Conservation (phyloP, 352 stramenopile species). For the Globisporangium echinulatum region DNA sequence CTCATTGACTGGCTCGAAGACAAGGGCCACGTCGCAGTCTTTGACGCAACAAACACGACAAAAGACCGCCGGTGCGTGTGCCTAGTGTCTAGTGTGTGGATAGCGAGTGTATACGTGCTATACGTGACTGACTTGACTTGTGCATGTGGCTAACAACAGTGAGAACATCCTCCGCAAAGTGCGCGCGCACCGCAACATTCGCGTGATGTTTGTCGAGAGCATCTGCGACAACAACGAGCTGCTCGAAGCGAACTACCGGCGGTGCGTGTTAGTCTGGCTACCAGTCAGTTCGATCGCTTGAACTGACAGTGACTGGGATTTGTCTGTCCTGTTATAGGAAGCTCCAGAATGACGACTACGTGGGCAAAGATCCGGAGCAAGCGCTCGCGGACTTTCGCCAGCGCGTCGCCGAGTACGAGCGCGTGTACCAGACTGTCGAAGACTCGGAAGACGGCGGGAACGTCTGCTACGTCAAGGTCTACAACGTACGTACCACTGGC, state of each 20-base stretch:
- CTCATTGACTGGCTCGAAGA: slow-evolving; percentile 90
- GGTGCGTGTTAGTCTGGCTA: slow-evolving; percentile 24
- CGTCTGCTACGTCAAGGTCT: slow-evolving; percentile 91
- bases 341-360: slow-evolving; percentile 88
- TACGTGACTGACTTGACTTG: background rate
- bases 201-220: slow-evolving; percentile 93
- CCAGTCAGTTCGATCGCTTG: too few relatives aligned
- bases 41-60: slow-evolving; percentile 95
- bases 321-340: slow-evolving; percentile 35
- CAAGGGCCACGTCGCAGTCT: slow-evolving; percentile 90
- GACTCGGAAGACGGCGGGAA: slow-evolving; percentile 73
- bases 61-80: slow-evolving; percentile 38
- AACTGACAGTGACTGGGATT: background rate
- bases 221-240: slow-evolving; percentile 93
- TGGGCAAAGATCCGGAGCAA: slow-evolving; percentile 69
- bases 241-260: slow-evolving; percentile 88
- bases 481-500: slow-evolving; percentile 60
- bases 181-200: slow-evolving; percentile 52
- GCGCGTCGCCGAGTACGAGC: slow-evolving; percentile 90
- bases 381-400: slow-evolving; percentile 86
- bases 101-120: too few relatives aligned
- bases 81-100: too few relatives aligned
- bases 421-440: slow-evolving; percentile 90
- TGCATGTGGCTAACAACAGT: slow-evolving; percentile 14
- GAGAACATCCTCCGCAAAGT: slow-evolving; percentile 60